phyloP scores from a whole-genome alignment of 2,329 filamentous ascomycete species.

The Fusarium dlaminii region DNA sequence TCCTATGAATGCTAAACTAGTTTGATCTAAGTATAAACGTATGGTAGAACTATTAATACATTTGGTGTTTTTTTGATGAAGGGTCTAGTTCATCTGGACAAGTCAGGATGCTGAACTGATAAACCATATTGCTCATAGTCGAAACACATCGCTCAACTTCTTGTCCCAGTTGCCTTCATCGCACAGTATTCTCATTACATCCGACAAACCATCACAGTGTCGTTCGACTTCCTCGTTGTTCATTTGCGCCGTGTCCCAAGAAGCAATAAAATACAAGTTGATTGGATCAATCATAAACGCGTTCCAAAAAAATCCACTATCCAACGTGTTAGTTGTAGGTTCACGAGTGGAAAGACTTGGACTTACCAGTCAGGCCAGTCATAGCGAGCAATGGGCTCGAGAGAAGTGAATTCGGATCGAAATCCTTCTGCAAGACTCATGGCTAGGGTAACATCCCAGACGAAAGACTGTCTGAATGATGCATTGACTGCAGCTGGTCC shows the following conservation, averaged over 20 bases:
- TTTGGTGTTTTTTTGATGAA: not conserved
- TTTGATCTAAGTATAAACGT: not conserved
- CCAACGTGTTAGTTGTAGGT: not conserved
- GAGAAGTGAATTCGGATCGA: constrained; percentile 29
- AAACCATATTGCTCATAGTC: not conserved
- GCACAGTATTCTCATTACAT: constrained; percentile 44
- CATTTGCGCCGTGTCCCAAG: constrained; percentile 54
- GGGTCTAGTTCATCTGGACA: not conserved
- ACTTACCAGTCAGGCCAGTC: constrained; percentile 53
- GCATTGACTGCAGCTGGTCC: constrained; percentile 45
- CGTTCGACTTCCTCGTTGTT: constrained; percentile 45
- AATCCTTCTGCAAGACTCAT: constrained; percentile 30
- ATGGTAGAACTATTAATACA: not conserved
- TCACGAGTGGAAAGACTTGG: too few species aligned
- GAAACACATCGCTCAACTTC: constrained; percentile 42
- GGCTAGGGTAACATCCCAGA: constrained; percentile 51
- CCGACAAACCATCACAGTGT: constrained; percentile 44
- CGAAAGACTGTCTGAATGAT: constrained; percentile 50
- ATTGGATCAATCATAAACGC: constrained; percentile 48
- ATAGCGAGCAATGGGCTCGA: constrained; percentile 47
- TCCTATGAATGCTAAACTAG: not conserved
- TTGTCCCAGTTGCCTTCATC: constrained; percentile 43
- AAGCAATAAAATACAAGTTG: constrained; percentile 49
- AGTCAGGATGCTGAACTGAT: not conserved
- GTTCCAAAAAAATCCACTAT: constrained; percentile 52